Evolutionary conservation across 2,329 filamentous ascomycete species (phyloP).

Genomic region (Cadophora luteo-olivacea): DNA sequence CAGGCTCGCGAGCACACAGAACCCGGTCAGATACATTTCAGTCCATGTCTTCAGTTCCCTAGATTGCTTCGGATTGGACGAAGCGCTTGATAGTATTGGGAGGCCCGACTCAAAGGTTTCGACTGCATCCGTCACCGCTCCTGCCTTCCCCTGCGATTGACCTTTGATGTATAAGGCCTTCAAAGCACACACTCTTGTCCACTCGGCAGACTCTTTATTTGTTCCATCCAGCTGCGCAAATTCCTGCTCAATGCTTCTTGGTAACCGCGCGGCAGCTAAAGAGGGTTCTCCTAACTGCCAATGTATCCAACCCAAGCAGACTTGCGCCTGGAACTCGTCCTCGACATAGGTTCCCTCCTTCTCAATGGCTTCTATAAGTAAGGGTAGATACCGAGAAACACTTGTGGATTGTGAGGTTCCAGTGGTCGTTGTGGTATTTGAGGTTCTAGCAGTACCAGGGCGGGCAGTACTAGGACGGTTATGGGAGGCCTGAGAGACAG

Average conservation of each 20-base stretch:
- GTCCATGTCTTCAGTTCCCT: slow-evolving; percentile 79
- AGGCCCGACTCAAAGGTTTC: slow-evolving; percentile 70
- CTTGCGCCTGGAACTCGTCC: slow-evolving; percentile 77
- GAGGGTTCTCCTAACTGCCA: slow-evolving; percentile 76
- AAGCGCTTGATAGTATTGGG: slow-evolving; percentile 63
- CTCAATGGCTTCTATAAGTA: slow-evolving; percentile 63
- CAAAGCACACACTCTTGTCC: slow-evolving; percentile 82
- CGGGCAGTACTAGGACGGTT: slow-evolving; percentile 29
- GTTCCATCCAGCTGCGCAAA: slow-evolving; percentile 58
- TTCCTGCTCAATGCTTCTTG: slow-evolving; percentile 64
- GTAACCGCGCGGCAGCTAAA: slow-evolving; percentile 65
- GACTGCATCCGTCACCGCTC: slow-evolving; percentile 64
- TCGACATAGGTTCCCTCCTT: slow-evolving; percentile 59
- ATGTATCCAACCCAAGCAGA: slow-evolving; percentile 85
- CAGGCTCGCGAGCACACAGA: slow-evolving; percentile 72
- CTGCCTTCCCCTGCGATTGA: slow-evolving; percentile 60
- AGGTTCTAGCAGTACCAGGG: slow-evolving; percentile 32
- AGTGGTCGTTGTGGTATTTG: slow-evolving; percentile 25
- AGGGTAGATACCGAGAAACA: slow-evolving; percentile 40
- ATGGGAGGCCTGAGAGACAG: slow-evolving; percentile 61
- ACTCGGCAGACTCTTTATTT: slow-evolving; percentile 65
- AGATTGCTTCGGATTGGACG: slow-evolving; percentile 57
- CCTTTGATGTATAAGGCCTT: slow-evolving; percentile 82
- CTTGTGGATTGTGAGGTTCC: slow-evolving; percentile 35
- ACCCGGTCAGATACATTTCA: slow-evolving; percentile 77